phyloP scores from a whole-genome alignment of 2,329 filamentous ascomycete genomes.

The Colletotrichum coccodes region DNA sequence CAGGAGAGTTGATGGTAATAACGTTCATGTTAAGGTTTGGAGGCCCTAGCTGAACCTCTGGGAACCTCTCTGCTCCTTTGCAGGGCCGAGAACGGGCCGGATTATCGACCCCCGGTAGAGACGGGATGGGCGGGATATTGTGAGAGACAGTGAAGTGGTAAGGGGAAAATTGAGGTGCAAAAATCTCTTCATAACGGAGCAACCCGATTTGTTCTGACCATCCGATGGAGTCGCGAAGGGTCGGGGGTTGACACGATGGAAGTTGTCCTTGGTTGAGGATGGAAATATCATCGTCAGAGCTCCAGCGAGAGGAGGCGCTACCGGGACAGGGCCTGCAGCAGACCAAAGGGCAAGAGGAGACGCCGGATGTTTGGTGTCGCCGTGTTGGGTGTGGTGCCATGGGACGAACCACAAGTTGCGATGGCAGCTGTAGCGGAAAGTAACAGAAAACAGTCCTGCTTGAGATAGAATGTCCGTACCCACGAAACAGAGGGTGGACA shows the following conservation, averaged over 20 bases:
- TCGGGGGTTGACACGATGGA: not conserved
- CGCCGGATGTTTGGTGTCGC: not conserved
- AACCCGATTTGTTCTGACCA: conserved; percentile 19
- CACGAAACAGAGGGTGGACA: not conserved
- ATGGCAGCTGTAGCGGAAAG: not conserved
- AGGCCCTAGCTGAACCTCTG: conserved; percentile 11
- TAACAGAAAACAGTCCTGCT: not conserved
- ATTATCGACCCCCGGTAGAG: conserved; percentile 3
- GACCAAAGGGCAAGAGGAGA: conserved; percentile 10
- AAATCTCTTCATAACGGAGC: conserved; percentile 22
- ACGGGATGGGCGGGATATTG: conserved; percentile 26
- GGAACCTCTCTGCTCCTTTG: not conserved
- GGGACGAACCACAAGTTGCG: conserved; percentile 24
- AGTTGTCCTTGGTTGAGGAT: not conserved
- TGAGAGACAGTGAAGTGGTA: conserved; percentile 16
- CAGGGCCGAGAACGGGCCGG: not conserved
- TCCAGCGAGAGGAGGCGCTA: conserved; percentile 20
- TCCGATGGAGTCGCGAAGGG: conserved; percentile 1
- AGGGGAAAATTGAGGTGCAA: conserved; percentile 13
- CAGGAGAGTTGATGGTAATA: conserved; percentile 16
- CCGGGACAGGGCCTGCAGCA: conserved; percentile 30
- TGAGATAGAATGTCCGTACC: not conserved
- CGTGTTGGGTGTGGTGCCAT: conserved; percentile 2
- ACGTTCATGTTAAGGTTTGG: conserved; percentile 12
- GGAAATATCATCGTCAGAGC: conserved; percentile 23